Conservation (phyloP, 192 early-diverging fungal species). For the Umbelopsis vinacea region DNA sequence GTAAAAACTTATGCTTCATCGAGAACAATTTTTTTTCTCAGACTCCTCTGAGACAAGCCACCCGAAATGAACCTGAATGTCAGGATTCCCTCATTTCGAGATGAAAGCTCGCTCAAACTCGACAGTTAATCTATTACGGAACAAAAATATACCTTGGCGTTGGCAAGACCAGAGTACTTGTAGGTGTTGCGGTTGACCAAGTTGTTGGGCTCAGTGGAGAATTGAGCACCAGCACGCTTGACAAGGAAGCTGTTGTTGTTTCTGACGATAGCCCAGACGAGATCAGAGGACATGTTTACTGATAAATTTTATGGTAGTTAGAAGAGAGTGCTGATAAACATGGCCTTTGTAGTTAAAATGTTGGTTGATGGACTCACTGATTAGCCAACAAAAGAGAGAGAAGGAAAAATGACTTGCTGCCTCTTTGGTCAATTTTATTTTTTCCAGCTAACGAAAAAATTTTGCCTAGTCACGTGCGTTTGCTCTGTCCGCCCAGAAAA, state of each 20-base stretch:
- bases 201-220: constrained; percentile 77
- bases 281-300: constrained; percentile 45
- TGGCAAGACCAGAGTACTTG: constrained; percentile 84
- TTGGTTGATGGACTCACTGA: constrained; percentile 13
- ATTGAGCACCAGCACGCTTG: constrained; percentile 77
- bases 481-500: background rate
- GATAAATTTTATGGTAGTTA: constrained; percentile 9
- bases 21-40: too few species aligned
- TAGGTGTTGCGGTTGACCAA: constrained; percentile 78
- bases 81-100: too few species aligned
- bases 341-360: background rate
- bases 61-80: constrained; percentile 12
- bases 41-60: background rate
- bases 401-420: constrained; percentile 3
- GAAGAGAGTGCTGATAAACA: background rate
- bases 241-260: constrained; percentile 80
- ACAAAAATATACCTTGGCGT: constrained; percentile 62
- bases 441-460: constrained; percentile 20
- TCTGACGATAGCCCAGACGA: constrained; percentile 69
- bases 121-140: background rate
- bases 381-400: constrained; percentile 25
- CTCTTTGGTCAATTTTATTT: constrained; percentile 17
- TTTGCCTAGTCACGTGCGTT: constrained; percentile 8
- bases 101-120: background rate
- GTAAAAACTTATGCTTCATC: background rate